A percentile compares a stretch with the other conserved stretches of the same genome.
Conservation (phyloP, 805 yeast genomes). For the Wickerhamomyces queroliae region DNA sequence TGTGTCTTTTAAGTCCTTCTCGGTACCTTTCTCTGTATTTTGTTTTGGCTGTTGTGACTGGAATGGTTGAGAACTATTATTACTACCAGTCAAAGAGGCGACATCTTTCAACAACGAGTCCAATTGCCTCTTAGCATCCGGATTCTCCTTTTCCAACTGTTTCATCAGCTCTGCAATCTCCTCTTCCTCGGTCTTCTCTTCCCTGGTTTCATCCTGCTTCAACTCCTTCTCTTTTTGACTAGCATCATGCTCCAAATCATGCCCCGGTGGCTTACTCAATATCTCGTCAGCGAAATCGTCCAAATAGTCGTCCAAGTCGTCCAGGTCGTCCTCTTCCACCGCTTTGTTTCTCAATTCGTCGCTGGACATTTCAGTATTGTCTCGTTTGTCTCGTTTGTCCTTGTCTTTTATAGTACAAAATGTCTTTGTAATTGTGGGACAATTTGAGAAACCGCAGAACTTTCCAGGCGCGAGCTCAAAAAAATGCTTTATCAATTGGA, state of each 20-base stretch:
- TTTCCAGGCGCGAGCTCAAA: too few relatives aligned
- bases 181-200: constrained; percentile 17
- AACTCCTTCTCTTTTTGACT: constrained; percentile 10
- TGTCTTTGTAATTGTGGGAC: too few relatives aligned
- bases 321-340: constrained; percentile 42
- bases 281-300: constrained; percentile 81
- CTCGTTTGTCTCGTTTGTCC: too few relatives aligned
- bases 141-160: constrained; percentile 38
- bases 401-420: too few relatives aligned
- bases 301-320: constrained; percentile 76
- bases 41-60: too few relatives aligned
- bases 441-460: too few relatives aligned
- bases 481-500: too few relatives aligned
- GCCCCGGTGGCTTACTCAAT: constrained; percentile 37
- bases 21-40: too few relatives aligned
- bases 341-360: background rate
- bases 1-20: constrained; percentile 54
- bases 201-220: constrained; percentile 7
- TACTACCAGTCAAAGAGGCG: constrained; percentile 18
- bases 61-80: too few relatives aligned
- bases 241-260: constrained; percentile 6
- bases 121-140: constrained; percentile 45
- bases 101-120: constrained; percentile 35
- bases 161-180: constrained; percentile 27
- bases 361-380: too few relatives aligned